These are phyloP conservation scores for Prunus yedoensis DNA, from an alignment of 331 rosid species.

Conservation along the genomic window DNA sequence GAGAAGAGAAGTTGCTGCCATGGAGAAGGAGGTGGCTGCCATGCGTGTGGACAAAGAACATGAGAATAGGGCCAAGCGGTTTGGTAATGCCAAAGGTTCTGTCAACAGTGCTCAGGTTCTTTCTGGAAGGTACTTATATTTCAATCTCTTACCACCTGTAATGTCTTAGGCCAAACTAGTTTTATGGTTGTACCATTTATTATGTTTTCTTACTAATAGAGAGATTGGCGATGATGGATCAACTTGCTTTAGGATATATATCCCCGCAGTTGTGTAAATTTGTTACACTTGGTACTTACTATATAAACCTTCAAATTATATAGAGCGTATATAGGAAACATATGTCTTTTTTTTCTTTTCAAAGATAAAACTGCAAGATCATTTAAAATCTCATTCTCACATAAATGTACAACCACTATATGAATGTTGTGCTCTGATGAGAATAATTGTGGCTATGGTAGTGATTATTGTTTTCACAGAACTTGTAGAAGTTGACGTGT, in stretches of 20 bases:
- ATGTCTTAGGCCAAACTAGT: background rate
- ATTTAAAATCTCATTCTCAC: too few species aligned
- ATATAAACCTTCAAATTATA: background rate
- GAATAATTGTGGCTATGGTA: too few species aligned
- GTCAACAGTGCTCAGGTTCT: conserved; percentile 78
- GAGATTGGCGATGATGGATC: background rate
- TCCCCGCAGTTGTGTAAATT: background rate
- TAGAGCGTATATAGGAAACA: background rate
- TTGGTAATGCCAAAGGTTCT: conserved; percentile 64
- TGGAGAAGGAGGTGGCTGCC: conserved; percentile 99
- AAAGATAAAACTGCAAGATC: too few species aligned
- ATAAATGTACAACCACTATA: background rate
- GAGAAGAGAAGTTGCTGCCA: conserved; percentile 95
- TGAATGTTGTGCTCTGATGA: too few species aligned
- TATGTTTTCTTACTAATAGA: background rate
- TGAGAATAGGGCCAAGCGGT: conserved; percentile 82
- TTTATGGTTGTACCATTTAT: background rate
- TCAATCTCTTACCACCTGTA: conserved; percentile 13
- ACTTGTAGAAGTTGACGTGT: conserved; percentile 22
- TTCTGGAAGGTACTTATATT: conserved; percentile 74
- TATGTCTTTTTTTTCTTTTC: too few species aligned
- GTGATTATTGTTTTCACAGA: background rate
- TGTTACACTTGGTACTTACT: background rate
- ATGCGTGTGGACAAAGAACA: conserved; percentile 97
- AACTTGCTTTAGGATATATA: background rate